Conservation (phyloP, 345 rosid genomes). For the Sisymbrium irio region DNA sequence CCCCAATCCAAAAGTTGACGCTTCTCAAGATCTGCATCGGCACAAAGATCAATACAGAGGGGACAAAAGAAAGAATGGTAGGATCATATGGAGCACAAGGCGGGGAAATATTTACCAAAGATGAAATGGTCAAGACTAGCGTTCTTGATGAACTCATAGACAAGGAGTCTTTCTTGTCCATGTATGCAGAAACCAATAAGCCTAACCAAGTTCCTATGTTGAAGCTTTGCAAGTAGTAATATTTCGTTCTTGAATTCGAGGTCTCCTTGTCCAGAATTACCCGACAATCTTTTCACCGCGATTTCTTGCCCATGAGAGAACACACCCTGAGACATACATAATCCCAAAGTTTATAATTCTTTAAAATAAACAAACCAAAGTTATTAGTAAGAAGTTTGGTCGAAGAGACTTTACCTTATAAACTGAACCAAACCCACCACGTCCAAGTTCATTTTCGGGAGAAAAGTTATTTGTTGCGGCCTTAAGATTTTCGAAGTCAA, state of each 20-base stretch:
- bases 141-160: slow-evolving; percentile 46
- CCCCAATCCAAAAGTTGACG: slow-evolving; percentile 31
- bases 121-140: slow-evolving; percentile 45
- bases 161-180: slow-evolving; percentile 43
- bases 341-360: neutral
- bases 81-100: no score
- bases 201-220: slow-evolving; percentile 51
- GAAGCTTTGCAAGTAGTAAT: slow-evolving; percentile 47
- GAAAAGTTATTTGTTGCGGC: slow-evolving; percentile 50
- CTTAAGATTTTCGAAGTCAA: slow-evolving; percentile 35
- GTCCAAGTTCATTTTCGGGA: slow-evolving; percentile 43
- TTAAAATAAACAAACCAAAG: neutral
- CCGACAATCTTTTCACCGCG: slow-evolving; percentile 52
- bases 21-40: slow-evolving; percentile 16
- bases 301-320: slow-evolving; percentile 39
- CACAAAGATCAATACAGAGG: neutral
- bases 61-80: neutral
- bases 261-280: slow-evolving; percentile 45
- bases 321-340: slow-evolving; percentile 39
- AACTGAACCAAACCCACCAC: slow-evolving; percentile 66
- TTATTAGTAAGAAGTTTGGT: neutral
- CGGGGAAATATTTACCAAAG: slow-evolving; percentile 5
- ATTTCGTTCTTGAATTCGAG: slow-evolving; percentile 51
- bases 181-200: slow-evolving; percentile 44
- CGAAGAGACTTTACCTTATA: slow-evolving; percentile 37